A percentile compares a stretch with the other conserved stretches of the same genome.
These are phyloP conservation scores for Trypanosoma boissoni DNA, from an alignment of 208 protist species.

Conservation along the genomic window DNA sequence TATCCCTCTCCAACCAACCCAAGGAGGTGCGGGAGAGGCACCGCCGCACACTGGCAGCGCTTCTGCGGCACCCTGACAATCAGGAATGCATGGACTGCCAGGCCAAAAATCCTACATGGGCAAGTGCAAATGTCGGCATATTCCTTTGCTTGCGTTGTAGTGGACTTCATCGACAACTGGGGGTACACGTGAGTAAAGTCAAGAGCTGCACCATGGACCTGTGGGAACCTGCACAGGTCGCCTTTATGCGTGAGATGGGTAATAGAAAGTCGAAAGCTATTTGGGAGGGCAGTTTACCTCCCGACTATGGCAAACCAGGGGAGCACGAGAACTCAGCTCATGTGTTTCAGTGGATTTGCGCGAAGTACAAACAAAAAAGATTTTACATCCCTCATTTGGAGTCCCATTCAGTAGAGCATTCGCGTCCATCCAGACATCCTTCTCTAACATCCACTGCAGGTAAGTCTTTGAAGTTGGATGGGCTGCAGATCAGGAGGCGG, in stretches of 20 bases:
- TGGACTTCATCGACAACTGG: slow-evolving; percentile 89
- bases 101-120: slow-evolving; percentile 70
- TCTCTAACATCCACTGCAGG: not conserved
- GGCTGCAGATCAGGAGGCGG: slow-evolving; percentile 4
- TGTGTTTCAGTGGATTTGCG: slow-evolving; percentile 59
- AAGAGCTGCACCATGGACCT: slow-evolving; percentile 84
- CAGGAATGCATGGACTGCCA: slow-evolving; percentile 76
- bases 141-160: slow-evolving; percentile 89
- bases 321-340: slow-evolving; percentile 31
- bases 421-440: too few species aligned
- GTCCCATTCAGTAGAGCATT: too few species aligned
- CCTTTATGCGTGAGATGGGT: slow-evolving; percentile 61
- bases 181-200: slow-evolving; percentile 88
- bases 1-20: slow-evolving; percentile 32
- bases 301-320: slow-evolving; percentile 36
- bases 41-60: slow-evolving; percentile 25
- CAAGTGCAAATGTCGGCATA: slow-evolving; percentile 75
- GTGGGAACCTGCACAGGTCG: slow-evolving; percentile 71
- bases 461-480: not conserved
- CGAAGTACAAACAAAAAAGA: slow-evolving; percentile 68
- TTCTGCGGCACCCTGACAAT: slow-evolving; percentile 55
- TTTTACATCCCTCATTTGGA: slow-evolving; percentile 28
- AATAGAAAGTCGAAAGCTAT: slow-evolving; percentile 37
- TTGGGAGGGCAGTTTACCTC: slow-evolving; percentile 55
- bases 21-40: slow-evolving; percentile 42